Percentiles rank a stretch among this genome's conserved stretches.
These are phyloP conservation scores for Zangia roseola DNA, from an alignment of 768 basidiomycete genomes.

Conservation along the genomic window DNA sequence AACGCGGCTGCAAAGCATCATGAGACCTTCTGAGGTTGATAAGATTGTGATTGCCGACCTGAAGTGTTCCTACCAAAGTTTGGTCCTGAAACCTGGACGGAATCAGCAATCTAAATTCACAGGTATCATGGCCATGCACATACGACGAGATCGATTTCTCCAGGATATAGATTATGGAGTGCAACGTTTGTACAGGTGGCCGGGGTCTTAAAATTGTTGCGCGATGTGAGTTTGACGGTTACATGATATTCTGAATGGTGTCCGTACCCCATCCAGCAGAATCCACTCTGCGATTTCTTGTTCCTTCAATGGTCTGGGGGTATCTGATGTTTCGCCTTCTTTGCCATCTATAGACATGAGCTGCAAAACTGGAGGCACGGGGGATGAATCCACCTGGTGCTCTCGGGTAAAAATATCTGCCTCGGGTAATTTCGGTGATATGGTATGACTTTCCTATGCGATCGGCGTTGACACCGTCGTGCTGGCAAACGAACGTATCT, in stretches of 20 bases:
- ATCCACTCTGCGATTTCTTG: conserved; percentile 90
- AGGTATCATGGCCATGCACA: conserved; percentile 21
- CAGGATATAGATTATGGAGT: conserved; percentile 84
- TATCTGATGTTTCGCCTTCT: conserved; percentile 61
- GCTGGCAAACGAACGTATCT: background rate
- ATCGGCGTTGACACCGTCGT: background rate
- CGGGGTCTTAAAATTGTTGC: conserved; percentile 57
- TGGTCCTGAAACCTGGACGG: conserved; percentile 72
- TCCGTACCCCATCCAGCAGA: conserved; percentile 72
- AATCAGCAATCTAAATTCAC: background rate
- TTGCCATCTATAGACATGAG: conserved; percentile 43
- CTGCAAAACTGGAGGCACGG: background rate
- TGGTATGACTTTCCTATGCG: conserved; percentile 73
- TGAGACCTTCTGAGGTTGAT: conserved; percentile 2
- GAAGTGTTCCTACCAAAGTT: conserved; percentile 86
- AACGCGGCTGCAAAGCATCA: conserved; percentile 61
- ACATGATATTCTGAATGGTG: conserved; percentile 20
- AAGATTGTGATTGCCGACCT: conserved; percentile 40
- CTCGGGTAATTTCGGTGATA: conserved; percentile 68
- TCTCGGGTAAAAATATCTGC: conserved; percentile 75
- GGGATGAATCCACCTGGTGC: conserved; percentile 40
- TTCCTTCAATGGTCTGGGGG: conserved; percentile 64
- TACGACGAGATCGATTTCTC: conserved; percentile 87
- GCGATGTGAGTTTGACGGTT: conserved; percentile 5
- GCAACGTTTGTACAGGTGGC: conserved; percentile 91